Evolutionary conservation across 495 filamentous ascomycete genomes (phyloP).

Genomic region (Astrocystis sublimbata): DNA sequence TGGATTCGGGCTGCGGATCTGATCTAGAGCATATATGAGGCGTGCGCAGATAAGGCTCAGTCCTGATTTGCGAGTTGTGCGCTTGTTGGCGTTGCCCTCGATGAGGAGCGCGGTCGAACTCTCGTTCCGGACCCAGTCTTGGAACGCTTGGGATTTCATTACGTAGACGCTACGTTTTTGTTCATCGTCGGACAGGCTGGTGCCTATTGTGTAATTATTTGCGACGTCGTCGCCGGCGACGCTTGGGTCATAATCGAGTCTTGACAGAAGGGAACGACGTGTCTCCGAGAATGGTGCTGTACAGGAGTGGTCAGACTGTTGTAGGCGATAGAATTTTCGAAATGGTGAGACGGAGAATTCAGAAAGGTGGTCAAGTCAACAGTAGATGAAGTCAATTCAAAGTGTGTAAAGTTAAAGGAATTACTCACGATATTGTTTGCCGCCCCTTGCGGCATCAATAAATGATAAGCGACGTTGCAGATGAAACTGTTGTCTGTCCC

Average conservation of each 20-base stretch:
- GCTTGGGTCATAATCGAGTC: background rate
- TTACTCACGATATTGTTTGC: background rate
- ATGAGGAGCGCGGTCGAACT: background rate
- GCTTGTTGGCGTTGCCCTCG: background rate
- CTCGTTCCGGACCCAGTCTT: background rate
- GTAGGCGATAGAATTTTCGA: background rate
- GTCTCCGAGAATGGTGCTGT: background rate
- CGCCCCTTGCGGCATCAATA: background rate
- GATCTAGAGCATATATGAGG: background rate
- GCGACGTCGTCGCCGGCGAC: background rate
- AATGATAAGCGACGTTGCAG: background rate
- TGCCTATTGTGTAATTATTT: background rate
- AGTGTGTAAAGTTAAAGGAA: background rate
- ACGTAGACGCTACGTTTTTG: background rate
- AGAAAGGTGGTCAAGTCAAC: background rate
- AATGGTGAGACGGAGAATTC: background rate
- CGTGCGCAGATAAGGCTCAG: background rate
- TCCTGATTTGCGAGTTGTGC: background rate
- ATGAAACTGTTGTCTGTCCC: background rate
- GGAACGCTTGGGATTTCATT: background rate
- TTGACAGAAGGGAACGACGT: background rate
- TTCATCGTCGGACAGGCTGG: background rate
- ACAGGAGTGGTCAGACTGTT: background rate
- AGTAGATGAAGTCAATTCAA: background rate
- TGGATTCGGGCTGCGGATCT: background rate